A percentile compares a stretch with the other conserved stretches of the same genome.
phyloP scores from a whole-genome alignment of 148 eudicot genomes.

The Vaccinium corymbosum region DNA sequence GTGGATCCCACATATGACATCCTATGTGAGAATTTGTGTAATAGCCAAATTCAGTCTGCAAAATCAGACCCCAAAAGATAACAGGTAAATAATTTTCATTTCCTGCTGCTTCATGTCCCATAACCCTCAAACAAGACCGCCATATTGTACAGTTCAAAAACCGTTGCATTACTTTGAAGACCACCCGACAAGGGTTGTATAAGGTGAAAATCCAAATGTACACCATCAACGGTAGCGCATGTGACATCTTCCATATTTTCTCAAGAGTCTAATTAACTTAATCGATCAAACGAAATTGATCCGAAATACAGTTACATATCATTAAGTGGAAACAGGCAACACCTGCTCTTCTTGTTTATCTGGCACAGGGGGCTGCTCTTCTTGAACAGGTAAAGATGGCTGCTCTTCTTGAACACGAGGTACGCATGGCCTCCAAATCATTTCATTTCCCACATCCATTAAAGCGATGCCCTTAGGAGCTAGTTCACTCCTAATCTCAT shows the following conservation, averaged over 20 bases:
- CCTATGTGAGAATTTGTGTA: no score
- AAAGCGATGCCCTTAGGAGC: conserved; percentile 63
- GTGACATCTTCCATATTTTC: not conserved
- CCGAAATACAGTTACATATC: not conserved
- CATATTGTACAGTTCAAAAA: not conserved
- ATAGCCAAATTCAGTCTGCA: not conserved
- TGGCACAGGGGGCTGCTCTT: conserved; percentile 21
- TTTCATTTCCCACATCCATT: conserved; percentile 69
- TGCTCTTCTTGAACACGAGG: conserved; percentile 18
- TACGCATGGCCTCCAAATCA: conserved; percentile 78
- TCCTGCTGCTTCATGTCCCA: not conserved
- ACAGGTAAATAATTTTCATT: not conserved
- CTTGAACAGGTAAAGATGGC: conserved; percentile 1
- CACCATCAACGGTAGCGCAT: not conserved
- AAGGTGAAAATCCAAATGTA: not conserved
- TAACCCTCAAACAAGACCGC: not conserved
- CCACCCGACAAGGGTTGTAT: conserved; percentile 14
- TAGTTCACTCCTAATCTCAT: conserved; percentile 57
- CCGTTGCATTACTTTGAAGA: not conserved
- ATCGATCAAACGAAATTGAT: not conserved
- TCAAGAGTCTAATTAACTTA: not conserved
- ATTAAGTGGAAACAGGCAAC: conserved; percentile 11
- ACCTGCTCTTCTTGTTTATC: conserved; percentile 25
- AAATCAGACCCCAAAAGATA: not conserved
- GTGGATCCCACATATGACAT: not conserved